Conservation (phyloP, 2,329 filamentous ascomycete genomes). For the Claviceps humidiphila region DNA sequence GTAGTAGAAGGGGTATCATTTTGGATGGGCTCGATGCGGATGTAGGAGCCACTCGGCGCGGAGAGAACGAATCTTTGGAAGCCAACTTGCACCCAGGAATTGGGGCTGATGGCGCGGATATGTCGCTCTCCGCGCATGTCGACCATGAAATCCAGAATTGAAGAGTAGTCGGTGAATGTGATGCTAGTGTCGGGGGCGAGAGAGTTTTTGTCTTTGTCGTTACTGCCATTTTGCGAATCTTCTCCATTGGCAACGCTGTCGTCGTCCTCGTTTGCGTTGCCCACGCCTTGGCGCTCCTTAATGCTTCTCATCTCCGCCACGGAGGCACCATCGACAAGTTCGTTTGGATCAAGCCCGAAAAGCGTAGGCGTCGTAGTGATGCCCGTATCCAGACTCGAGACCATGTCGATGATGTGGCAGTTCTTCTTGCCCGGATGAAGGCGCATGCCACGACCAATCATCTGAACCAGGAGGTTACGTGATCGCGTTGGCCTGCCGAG, state of each 20-base stretch:
- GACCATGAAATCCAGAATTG: constrained; percentile 77
- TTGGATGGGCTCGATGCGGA: constrained; percentile 35
- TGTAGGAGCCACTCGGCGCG: constrained; percentile 47
- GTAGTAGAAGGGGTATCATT: neutral
- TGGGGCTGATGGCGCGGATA: constrained; percentile 60
- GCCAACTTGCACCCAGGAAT: constrained; percentile 75
- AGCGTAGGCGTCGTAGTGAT: constrained; percentile 85
- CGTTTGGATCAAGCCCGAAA: constrained; percentile 78
- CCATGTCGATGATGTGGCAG: constrained; percentile 95
- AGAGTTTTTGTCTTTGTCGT: neutral
- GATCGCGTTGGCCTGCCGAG: constrained; percentile 82
- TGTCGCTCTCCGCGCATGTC: constrained; percentile 69
- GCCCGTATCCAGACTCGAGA: constrained; percentile 69
- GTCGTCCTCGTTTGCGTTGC: constrained; percentile 13
- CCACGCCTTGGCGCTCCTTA: constrained; percentile 30
- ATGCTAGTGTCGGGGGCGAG: constrained; percentile 30
- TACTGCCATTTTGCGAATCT: neutral
- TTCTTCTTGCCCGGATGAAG: constrained; percentile 68
- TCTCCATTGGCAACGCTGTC: neutral
- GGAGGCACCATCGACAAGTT: constrained; percentile 57
- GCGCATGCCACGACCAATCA: constrained; percentile 92
- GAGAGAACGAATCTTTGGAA: constrained; percentile 57
- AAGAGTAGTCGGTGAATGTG: constrained; percentile 81
- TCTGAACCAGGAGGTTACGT: constrained; percentile 86
- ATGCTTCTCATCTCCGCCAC: constrained; percentile 47